Percentiles rank a stretch among this genome's conserved stretches.
Conservation (phyloP, 306 rosid species). For the Carpinus viminea region DNA sequence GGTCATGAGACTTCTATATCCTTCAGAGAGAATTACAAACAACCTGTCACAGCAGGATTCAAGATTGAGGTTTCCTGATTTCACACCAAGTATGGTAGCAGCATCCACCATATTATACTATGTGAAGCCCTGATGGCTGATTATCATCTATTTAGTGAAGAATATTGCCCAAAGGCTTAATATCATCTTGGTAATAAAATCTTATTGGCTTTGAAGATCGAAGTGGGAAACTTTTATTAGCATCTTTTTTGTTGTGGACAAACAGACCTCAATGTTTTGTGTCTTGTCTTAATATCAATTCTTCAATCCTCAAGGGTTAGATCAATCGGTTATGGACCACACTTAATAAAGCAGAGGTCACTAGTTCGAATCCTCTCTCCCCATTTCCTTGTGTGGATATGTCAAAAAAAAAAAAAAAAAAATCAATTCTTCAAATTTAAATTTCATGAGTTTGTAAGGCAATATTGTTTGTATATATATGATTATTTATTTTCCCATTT, state of each 20-base stretch:
- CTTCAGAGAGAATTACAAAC: conserved; percentile 37
- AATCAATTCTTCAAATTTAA: not conserved
- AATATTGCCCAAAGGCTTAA: not conserved
- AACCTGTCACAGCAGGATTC: conserved; percentile 25
- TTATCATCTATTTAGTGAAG: not conserved
- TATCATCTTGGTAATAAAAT: not conserved
- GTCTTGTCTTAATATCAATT: not conserved
- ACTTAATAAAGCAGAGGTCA: too few species aligned
- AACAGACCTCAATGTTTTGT: not conserved
- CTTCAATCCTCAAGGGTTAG: too few species aligned
- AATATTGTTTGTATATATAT: too few species aligned
- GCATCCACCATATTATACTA: conserved; percentile 63
- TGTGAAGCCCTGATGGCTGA: conserved; percentile 29
- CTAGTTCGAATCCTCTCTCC: too few species aligned
- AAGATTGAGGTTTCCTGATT: conserved; percentile 24
- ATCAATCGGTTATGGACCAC: too few species aligned
- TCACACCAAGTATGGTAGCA: conserved; percentile 69
- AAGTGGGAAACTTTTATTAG: not conserved
- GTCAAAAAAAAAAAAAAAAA: too few species aligned
- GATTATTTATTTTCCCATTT: too few species aligned
- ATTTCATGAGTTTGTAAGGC: too few species aligned
- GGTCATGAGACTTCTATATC: conserved; percentile 60
- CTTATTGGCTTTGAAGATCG: not conserved
- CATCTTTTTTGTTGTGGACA: not conserved
- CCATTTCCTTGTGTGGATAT: too few species aligned